phyloP scores from a whole-genome alignment of 495 filamentous ascomycete species.

The Astrothelium macrocarpum region DNA sequence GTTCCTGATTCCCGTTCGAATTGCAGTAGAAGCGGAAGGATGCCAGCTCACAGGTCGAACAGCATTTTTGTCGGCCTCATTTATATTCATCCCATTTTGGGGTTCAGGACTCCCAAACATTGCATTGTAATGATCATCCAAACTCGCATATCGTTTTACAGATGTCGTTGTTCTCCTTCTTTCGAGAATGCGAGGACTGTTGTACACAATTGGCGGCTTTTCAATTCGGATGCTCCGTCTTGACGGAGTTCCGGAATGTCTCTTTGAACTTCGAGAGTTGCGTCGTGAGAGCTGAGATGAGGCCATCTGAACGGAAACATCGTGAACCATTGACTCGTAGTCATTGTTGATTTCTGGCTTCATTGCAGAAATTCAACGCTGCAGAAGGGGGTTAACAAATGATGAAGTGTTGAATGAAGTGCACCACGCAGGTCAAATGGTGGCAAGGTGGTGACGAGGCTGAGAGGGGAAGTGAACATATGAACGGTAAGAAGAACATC shows the following conservation, averaged over 20 bases:
- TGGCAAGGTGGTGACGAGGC: neutral
- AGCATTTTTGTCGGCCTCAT: neutral
- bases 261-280: neutral
- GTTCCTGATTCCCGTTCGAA: neutral
- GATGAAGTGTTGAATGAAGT: neutral
- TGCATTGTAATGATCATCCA: constrained; percentile 8
- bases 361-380: neutral
- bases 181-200: constrained; percentile 4
- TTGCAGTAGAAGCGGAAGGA: neutral
- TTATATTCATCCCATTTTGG: neutral
- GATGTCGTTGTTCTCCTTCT: constrained; percentile 8
- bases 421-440: neutral
- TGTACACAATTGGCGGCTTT: constrained; percentile 3
- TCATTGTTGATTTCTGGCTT: neutral
- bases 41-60: constrained; percentile 11
- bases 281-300: constrained; percentile 7
- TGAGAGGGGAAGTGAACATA: neutral
- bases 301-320: constrained; percentile 4
- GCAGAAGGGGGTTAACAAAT: neutral
- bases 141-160: constrained; percentile 7
- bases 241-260: neutral
- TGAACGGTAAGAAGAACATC: neutral
- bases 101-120: neutral
- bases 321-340: neutral
- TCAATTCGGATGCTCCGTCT: constrained; percentile 4